These are phyloP conservation scores for Gonium pectorale DNA, from an alignment of 139 green algal species.

Conservation along the genomic window DNA sequence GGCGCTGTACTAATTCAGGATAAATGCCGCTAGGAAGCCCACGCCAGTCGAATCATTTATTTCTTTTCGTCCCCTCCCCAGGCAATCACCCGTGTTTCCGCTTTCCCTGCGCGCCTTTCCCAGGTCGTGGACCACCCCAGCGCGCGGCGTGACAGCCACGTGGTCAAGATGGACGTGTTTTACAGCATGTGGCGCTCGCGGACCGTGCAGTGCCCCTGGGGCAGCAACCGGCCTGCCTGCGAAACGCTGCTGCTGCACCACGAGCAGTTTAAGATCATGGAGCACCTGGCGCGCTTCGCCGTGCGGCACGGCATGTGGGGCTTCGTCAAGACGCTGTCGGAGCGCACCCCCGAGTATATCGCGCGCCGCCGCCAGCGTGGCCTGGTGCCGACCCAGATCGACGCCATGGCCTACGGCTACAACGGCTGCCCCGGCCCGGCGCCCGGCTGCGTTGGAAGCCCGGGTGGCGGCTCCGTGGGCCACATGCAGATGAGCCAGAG, in stretches of 20 bases:
- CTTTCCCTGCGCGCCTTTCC: background rate
- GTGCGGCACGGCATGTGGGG: slow-evolving; percentile 87
- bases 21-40: too few relatives aligned
- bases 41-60: too few relatives aligned
- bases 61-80: too few relatives aligned
- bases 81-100: too few relatives aligned
- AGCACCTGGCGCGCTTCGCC: slow-evolving; percentile 77
- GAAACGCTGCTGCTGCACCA: slow-evolving; percentile 90
- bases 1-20: too few relatives aligned
- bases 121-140: slow-evolving; percentile 57
- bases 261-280: slow-evolving; percentile 91
- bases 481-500: background rate
- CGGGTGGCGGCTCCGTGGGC: background rate
- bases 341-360: slow-evolving; percentile 73
- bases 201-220: slow-evolving; percentile 78
- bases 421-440: slow-evolving; percentile 39
- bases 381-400: background rate
- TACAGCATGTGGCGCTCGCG: slow-evolving; percentile 75
- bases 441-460: background rate
- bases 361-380: slow-evolving; percentile 63
- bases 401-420: slow-evolving; percentile 47
- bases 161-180: slow-evolving; percentile 72
- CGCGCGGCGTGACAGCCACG: background rate
- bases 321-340: slow-evolving; percentile 86
- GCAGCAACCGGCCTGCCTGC: slow-evolving; percentile 69